Percentiles rank a stretch among this genome's conserved stretches.
These are phyloP conservation scores for Verticillium albo-atrum DNA, from an alignment of 2,329 filamentous ascomycete genomes.

Conservation along the genomic window DNA sequence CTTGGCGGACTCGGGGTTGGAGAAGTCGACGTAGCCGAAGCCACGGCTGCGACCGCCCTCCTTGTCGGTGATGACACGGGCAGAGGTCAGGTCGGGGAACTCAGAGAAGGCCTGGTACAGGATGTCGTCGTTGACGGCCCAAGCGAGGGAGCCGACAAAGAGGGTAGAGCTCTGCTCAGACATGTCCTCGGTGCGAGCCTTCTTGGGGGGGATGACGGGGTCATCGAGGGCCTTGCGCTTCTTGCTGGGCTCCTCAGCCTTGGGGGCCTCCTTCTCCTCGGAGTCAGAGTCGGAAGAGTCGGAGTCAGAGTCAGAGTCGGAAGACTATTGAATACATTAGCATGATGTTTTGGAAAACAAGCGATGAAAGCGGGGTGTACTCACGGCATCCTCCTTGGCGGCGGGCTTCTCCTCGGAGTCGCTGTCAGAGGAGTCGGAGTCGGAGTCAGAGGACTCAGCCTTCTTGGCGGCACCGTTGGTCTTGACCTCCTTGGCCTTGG, in stretches of 20 bases:
- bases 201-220: slow-evolving; percentile 50
- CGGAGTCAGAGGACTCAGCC: slow-evolving; percentile 27
- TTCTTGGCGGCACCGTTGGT: slow-evolving; percentile 27
- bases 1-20: slow-evolving; percentile 59
- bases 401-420: slow-evolving; percentile 20
- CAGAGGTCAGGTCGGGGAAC: slow-evolving; percentile 67
- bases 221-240: slow-evolving; percentile 63
- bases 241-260: slow-evolving; percentile 47
- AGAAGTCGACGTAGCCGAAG: slow-evolving; percentile 91
- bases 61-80: slow-evolving; percentile 80
- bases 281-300: slow-evolving; percentile 27
- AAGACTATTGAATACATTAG: slow-evolving; percentile 4
- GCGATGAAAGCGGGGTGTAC: not conserved
- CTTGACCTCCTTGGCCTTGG: slow-evolving; percentile 21
- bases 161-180: slow-evolving; percentile 59
- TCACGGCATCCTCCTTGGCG: slow-evolving; percentile 12
- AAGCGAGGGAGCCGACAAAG: slow-evolving; percentile 87
- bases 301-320: slow-evolving; percentile 25
- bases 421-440: slow-evolving; percentile 22
- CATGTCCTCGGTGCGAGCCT: slow-evolving; percentile 57
- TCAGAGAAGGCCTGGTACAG: slow-evolving; percentile 77
- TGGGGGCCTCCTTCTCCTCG: slow-evolving; percentile 24
- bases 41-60: slow-evolving; percentile 79
- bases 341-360: not conserved
- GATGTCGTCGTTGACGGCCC: slow-evolving; percentile 82